Percentiles rank a stretch among this genome's conserved stretches.
phyloP scores from a whole-genome alignment of 352 stramenopile species.

The Globisporangium barbulae region DNA sequence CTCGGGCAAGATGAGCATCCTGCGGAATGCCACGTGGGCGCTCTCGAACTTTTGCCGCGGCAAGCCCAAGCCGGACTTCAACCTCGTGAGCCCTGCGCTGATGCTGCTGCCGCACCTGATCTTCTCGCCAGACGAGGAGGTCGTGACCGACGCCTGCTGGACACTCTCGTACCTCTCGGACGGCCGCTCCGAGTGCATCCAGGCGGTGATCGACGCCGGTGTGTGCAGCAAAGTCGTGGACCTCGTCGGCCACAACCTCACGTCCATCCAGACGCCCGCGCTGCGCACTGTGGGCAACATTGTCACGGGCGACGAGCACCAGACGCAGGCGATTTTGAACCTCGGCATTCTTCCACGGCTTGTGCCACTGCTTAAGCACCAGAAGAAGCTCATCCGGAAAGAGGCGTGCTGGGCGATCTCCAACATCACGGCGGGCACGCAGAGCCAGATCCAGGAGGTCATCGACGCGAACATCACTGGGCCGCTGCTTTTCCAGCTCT shows the following conservation, averaged over 20 bases:
- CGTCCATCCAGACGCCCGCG: slow-evolving; percentile 95
- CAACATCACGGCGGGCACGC: slow-evolving; percentile 76
- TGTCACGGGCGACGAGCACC: slow-evolving; percentile 93
- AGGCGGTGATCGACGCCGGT: slow-evolving; percentile 96
- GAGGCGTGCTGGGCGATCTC: slow-evolving; percentile 84
- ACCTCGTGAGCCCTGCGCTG: slow-evolving; percentile 90
- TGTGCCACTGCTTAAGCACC: slow-evolving; percentile 63
- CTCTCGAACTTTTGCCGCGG: slow-evolving; percentile 98
- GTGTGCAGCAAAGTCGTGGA: slow-evolving; percentile 95
- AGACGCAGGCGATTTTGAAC: slow-evolving; percentile 74
- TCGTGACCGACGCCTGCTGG: slow-evolving; percentile 99
- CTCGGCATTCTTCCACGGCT: slow-evolving; percentile 46
- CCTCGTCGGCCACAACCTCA: slow-evolving; percentile 91
- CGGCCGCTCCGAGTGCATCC: slow-evolving; percentile 96
- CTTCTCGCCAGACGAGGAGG: slow-evolving; percentile 95
- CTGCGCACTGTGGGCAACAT: slow-evolving; percentile 97
- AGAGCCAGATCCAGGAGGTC: slow-evolving; percentile 71
- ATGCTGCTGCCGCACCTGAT: slow-evolving; percentile 95
- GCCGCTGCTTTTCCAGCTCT: slow-evolving; percentile 57
- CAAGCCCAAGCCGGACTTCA: slow-evolving; percentile 70
- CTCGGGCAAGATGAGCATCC: slow-evolving; percentile 76
- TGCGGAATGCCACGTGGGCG: slow-evolving; percentile 99
- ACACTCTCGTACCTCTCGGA: slow-evolving; percentile 98
- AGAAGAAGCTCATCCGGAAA: slow-evolving; percentile 81
- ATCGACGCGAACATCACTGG: slow-evolving; percentile 77